Evolutionary conservation across 2,329 filamentous ascomycete species (phyloP).

Genomic region (Teratosphaeria pseudoeucalypti): DNA sequence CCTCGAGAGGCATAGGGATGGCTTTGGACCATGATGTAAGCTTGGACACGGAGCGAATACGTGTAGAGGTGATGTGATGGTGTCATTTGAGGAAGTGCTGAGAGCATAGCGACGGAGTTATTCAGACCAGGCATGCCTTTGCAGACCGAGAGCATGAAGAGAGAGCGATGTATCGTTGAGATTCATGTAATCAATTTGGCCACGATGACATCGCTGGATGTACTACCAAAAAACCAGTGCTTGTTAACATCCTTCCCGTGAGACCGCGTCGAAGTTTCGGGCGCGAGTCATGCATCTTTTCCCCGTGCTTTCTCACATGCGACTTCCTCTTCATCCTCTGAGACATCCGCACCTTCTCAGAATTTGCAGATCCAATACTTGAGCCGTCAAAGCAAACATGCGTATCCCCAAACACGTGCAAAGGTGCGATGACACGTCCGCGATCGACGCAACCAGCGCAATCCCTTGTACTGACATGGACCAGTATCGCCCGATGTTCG

Average conservation of each 20-base stretch:
- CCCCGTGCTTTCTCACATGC: background rate
- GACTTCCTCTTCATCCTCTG: background rate
- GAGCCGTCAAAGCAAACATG: background rate
- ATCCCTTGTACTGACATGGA: background rate
- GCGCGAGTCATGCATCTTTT: background rate
- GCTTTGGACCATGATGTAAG: background rate
- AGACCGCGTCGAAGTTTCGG: background rate
- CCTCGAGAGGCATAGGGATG: constrained; percentile 34
- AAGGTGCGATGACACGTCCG: background rate
- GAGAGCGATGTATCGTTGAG: background rate
- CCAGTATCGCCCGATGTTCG: background rate
- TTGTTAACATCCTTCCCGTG: no score
- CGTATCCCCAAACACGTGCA: background rate
- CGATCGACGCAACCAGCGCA: background rate
- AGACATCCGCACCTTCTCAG: background rate
- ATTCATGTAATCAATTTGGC: background rate
- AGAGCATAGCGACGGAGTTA: background rate
- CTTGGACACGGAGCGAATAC: background rate
- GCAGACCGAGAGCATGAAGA: background rate
- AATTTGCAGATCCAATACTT: background rate
- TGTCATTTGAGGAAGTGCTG: background rate
- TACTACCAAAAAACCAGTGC: background rate
- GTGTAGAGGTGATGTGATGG: background rate
- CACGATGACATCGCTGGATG: background rate
- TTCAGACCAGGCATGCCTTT: background rate